Evolutionary conservation across 192 early-diverging fungal genomes (phyloP).

Genomic region (Obelidium mucronatum): DNA sequence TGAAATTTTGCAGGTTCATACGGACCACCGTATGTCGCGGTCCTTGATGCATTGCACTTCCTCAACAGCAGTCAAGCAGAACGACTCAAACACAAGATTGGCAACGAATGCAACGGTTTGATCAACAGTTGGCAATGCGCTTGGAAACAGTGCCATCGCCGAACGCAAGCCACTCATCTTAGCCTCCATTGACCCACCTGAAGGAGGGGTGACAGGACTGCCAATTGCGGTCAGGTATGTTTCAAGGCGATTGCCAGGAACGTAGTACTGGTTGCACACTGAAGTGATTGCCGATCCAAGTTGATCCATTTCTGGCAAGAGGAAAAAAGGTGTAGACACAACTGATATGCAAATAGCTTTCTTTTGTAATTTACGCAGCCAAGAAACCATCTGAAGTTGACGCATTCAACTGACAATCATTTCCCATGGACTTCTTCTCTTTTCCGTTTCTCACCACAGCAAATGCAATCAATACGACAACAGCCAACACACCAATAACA

Average conservation of each 20-base stretch:
- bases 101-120: slow-evolving; percentile 5
- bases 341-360: background rate
- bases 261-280: background rate
- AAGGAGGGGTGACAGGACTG: background rate
- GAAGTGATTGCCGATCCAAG: background rate
- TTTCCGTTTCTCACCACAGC: too few relatives aligned
- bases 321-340: too few relatives aligned
- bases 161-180: background rate
- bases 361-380: background rate
- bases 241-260: background rate
- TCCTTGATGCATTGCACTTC: slow-evolving; percentile 6
- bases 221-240: background rate
- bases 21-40: too few relatives aligned
- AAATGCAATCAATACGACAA: background rate
- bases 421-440: too few relatives aligned
- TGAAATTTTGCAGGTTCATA: too few relatives aligned
- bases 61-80: background rate
- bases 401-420: too few relatives aligned
- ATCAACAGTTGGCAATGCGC: background rate
- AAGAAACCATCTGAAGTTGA: too few relatives aligned
- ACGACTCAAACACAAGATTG: slow-evolving; percentile 1
- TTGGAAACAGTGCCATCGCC: background rate
- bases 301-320: too few relatives aligned
- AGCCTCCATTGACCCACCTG: background rate
- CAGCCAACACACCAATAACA: background rate